Evolutionary conservation across 768 basidiomycete genomes (phyloP).

Genomic region (Trametes cubensis): DNA sequence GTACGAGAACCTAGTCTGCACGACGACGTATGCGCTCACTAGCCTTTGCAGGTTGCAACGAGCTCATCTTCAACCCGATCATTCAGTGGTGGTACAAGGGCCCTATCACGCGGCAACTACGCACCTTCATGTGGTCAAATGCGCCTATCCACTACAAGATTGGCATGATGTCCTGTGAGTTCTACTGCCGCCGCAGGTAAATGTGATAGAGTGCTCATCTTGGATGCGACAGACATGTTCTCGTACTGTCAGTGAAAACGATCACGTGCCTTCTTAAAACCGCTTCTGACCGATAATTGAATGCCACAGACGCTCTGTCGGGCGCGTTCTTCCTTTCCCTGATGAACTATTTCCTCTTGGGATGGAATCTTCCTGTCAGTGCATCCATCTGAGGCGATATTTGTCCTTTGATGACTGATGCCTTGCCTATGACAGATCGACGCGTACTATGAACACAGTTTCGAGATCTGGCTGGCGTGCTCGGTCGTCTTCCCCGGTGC

Average conservation of each 20-base stretch:
- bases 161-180: slow-evolving; percentile 71
- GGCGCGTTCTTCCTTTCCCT: slow-evolving; percentile 62
- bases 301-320: slow-evolving; percentile 56
- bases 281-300: background rate
- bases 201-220: too few relatives aligned
- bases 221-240: slow-evolving; percentile 41
- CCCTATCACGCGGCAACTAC: slow-evolving; percentile 82
- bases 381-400: background rate
- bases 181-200: slow-evolving; percentile 22
- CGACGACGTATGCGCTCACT: slow-evolving; percentile 5
- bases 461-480: slow-evolving; percentile 76
- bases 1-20: slow-evolving; percentile 35
- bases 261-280: too few relatives aligned
- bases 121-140: slow-evolving; percentile 72
- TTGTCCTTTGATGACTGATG: slow-evolving; percentile 46
- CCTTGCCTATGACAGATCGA: slow-evolving; percentile 50
- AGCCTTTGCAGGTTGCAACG: slow-evolving; percentile 57
- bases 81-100: slow-evolving; percentile 76
- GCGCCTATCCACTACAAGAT: slow-evolving; percentile 86
- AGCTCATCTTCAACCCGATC: slow-evolving; percentile 85
- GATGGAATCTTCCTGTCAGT: slow-evolving; percentile 43
- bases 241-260: slow-evolving; percentile 42
- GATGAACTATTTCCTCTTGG: slow-evolving; percentile 72
- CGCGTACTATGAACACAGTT: slow-evolving; percentile 70
- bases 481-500: slow-evolving; percentile 69